Evolutionary conservation across 2,329 filamentous ascomycete species (phyloP).

Genomic region (Trichoderma atroviride): DNA sequence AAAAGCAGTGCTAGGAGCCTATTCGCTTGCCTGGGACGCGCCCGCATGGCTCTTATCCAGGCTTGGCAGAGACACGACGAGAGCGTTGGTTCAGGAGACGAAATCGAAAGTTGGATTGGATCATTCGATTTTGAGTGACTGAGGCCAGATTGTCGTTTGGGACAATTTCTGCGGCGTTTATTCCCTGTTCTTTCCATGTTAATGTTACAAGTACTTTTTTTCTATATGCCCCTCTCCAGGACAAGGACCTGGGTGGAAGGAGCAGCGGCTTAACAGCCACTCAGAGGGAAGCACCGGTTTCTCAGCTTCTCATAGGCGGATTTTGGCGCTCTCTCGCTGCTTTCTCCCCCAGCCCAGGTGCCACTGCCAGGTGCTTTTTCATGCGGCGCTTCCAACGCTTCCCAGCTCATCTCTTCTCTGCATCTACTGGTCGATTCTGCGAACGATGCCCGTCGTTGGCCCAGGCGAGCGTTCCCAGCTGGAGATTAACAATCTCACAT

Average conservation of each 20-base stretch:
- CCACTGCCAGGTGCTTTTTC: not conserved
- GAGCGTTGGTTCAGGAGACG: not conserved
- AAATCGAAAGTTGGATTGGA: not conserved
- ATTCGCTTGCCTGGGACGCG: not conserved
- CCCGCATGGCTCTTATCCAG: constrained; percentile 2
- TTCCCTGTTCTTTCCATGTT: not conserved
- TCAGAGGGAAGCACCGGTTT: constrained; percentile 31
- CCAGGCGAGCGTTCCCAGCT: not conserved
- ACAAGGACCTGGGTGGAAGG: constrained; percentile 31
- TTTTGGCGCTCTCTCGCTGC: constrained; percentile 8
- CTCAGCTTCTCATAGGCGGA: constrained; percentile 28
- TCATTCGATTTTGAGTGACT: not conserved
- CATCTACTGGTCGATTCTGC: constrained; percentile 1
- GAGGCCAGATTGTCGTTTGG: not conserved
- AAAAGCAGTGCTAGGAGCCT: constrained; percentile 6
- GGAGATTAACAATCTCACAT: not conserved
- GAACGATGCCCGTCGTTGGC: not conserved
- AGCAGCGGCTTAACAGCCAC: constrained; percentile 30
- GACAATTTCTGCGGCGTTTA: not conserved
- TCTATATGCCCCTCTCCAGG: not conserved
- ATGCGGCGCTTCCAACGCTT: constrained; percentile 16
- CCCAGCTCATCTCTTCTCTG: not conserved
- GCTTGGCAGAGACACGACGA: not conserved
- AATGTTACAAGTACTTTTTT: not conserved
- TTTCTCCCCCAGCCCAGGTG: not conserved